Percentiles rank a stretch among this genome's conserved stretches.
These are phyloP conservation scores for Xylaria sp. DNA, from an alignment of 2,329 filamentous ascomycete species.

Conservation along the genomic window DNA sequence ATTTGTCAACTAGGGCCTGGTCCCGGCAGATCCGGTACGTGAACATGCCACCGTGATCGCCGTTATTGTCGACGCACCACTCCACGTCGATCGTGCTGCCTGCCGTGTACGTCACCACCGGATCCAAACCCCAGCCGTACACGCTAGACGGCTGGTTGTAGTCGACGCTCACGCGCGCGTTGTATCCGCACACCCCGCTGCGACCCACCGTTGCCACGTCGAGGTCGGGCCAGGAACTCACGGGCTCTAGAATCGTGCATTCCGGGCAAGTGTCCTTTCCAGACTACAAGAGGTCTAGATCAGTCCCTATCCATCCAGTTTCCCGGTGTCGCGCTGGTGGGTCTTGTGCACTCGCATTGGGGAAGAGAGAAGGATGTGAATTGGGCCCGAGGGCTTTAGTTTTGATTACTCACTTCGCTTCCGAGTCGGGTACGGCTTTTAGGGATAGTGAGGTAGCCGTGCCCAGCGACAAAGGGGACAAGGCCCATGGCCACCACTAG, in stretches of 20 bases:
- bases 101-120: constrained; percentile 51
- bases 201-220: constrained; percentile 52
- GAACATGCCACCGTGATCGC: constrained; percentile 63
- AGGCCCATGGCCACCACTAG: constrained; percentile 2
- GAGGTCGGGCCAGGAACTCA: constrained; percentile 56
- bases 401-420: constrained; percentile 1
- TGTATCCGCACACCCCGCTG: constrained; percentile 59
- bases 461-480: neutral
- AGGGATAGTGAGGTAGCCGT: constrained; percentile 15
- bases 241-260: constrained; percentile 60
- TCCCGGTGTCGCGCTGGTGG: neutral
- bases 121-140: constrained; percentile 48
- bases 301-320: neutral
- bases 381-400: neutral
- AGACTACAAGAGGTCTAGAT: constrained; percentile 41
- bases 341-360: neutral
- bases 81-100: constrained; percentile 56
- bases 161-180: constrained; percentile 58
- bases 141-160: constrained; percentile 53
- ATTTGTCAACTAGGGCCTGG: constrained; percentile 56
- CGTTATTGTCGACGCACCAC: constrained; percentile 63
- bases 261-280: constrained; percentile 58
- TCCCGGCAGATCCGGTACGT: constrained; percentile 59
- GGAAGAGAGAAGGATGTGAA: neutral
- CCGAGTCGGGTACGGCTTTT: constrained; percentile 12